Evolutionary conservation across 164 flowering plant species (phyloP), one percentile per base, ranked within the genome.

Genomic region (Tetrastigma voinierianum): DNA sequence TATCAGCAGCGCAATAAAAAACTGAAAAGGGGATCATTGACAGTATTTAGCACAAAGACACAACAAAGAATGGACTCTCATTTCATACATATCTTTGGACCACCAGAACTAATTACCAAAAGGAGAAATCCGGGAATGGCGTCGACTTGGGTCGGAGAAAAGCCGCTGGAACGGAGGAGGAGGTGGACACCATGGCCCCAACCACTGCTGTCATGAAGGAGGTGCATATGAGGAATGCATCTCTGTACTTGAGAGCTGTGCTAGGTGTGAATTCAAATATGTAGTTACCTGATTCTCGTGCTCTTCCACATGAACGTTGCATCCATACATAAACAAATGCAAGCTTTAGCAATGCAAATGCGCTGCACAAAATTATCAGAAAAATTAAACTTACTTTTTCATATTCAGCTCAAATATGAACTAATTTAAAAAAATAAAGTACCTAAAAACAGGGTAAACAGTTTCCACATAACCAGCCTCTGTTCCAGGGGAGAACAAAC

Each of bases 401-500:
- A 2, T 4, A 32, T 32, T 32, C 40, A 14, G 4, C 9, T 57
- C 11, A 57, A 24, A 24, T 24, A 57, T 57, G 12, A 24, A 58
- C 7, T 67, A n/a, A n/a, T n/a, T 24, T 13, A 24, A 32, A 7
- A 12, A 62, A 45, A 32, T 13, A 18, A 58, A 6, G 51, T 77
- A 93, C 99, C 98, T 93, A 83, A 96, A 96, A 81, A 93, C 85
- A 62, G 99, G 97, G 78, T 91, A 93, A 43, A 93, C 87, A n/a
- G 85, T 83, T 66, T 96, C 98, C 83, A 90, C 70, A 66, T 90
- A 96, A n/a, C n/a, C 82, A 2, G 67, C 63, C 65, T 77, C 82
- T 1, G 76, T 48, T 52, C 68, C 61, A 11, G 86, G 51, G n/a
- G 93, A 73, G 64, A 89, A 91, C 76, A 96, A 78, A 18, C 95